phyloP scores from a whole-genome alignment of 1,139 yeast species.

The Suhomyces bolitotheri region DNA sequence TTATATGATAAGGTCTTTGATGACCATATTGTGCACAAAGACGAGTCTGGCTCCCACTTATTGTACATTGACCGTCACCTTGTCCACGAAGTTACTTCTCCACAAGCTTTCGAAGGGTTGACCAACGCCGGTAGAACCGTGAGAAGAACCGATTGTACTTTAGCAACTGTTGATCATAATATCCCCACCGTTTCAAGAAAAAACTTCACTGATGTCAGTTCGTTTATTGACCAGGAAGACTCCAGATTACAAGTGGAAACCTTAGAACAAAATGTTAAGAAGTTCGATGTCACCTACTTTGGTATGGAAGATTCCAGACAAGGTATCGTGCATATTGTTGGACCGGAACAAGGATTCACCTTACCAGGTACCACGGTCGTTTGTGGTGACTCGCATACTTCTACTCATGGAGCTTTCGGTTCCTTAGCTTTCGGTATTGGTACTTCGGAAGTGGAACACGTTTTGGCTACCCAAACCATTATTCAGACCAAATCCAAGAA shows the following conservation, averaged over 20 bases:
- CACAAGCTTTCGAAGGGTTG: slow-evolving; percentile 97
- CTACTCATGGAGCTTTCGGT: slow-evolving; percentile 98
- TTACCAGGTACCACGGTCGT: slow-evolving; percentile 98
- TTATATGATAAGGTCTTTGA: slow-evolving; percentile 94
- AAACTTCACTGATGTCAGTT: slow-evolving; percentile 66
- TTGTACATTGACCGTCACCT: slow-evolving; percentile 93
- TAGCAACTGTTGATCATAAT: slow-evolving; percentile 97
- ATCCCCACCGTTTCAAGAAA: slow-evolving; percentile 89
- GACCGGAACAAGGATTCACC: slow-evolving; percentile 98
- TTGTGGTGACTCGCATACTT: slow-evolving; percentile 98
- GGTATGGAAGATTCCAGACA: slow-evolving; percentile 95
- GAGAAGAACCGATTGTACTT: slow-evolving; percentile 90
- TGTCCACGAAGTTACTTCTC: slow-evolving; percentile 97
- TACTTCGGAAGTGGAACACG: slow-evolving; percentile 98
- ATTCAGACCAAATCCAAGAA: slow-evolving; percentile 94
- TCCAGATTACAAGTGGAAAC: slow-evolving; percentile 91
- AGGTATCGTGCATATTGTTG: slow-evolving; percentile 97
- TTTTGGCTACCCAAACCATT: slow-evolving; percentile 93
- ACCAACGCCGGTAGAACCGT: slow-evolving; percentile 82
- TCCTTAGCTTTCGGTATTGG: slow-evolving; percentile 98
- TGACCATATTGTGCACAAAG: slow-evolving; percentile 89
- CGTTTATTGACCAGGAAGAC: slow-evolving; percentile 89
- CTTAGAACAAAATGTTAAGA: slow-evolving; percentile 86
- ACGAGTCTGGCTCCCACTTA: slow-evolving; percentile 81
- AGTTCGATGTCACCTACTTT: slow-evolving; percentile 84